Evolutionary conservation across 495 filamentous ascomycete species (phyloP), one percentile per base, ranked within the genome.

Genomic region (Penicillium pulvis): DNA sequence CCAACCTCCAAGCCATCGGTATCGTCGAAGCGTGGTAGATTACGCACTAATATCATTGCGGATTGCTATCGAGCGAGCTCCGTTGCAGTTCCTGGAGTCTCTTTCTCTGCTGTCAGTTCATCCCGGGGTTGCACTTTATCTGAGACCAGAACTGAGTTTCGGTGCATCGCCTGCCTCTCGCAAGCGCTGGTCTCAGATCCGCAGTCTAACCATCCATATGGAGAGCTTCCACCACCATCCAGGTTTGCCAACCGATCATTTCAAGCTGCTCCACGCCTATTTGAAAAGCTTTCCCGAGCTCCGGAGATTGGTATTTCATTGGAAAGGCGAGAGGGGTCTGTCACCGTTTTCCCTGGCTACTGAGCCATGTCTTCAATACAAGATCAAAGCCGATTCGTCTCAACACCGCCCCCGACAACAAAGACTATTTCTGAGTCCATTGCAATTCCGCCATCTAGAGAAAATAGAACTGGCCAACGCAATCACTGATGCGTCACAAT

Each of bases 41-140:
- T 93, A 92, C 68, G 90, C 90, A 4, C 81, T 93, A 36, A 90
- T 92, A 60, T 90, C 86, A 58, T 71, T 92, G 47, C 86, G 90
- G 50, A 90, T 93, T 57, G 86, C 89, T 1, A 70, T 92, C 12
- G 89, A 92, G 68, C 83, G 85, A 48, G 80, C 84, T 9, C 80
- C 82, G 2, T 75, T 92, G 33, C 76, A 59, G 42, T 75, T 72
- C 36, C 79, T 93, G 1, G 74, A 78, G 33, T 84, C 83, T 28
- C 79, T 94, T 6, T 85, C 87, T 4, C 74, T 93, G 16, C 76
- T 81, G 8, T 79, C 81, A 1, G 81, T 93, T 10, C 90, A 92
- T 56, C 85, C 90, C 1, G 83, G 81, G 1, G 85, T 83, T 5
- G 79, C 90, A 39, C 77, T 87, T 55, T 92, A 92, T 65, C 76